Evolutionary conservation across 2,329 filamentous ascomycete species (phyloP), one percentile per base, ranked within the genome.

Genomic region (Aspergillus ustus): DNA sequence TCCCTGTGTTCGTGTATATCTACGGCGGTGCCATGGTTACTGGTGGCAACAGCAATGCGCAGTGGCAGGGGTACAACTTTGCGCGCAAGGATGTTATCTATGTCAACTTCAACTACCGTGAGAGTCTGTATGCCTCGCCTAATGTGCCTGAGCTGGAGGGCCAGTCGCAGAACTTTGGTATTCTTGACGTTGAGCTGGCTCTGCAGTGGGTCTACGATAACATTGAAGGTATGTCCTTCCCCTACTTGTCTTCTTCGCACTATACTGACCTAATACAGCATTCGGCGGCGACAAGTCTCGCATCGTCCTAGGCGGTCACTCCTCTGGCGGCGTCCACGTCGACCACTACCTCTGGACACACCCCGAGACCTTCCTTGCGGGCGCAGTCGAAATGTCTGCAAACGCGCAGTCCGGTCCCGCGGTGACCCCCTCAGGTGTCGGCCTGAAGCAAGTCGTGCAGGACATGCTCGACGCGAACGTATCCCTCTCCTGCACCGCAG

Each of bases 1-100:
- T 67, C 15, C 67, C 67, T 4, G 66, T 69, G 2, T 68, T 69
- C 40, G 64, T 69, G n/a, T 92, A 92, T 69, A 81, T 84, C 4
- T 76, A 82, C 8, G 86, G 91, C 67, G 81, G 86, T 37, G 90
- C 89, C 0, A 82, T 92, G 25, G 88, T 91, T 15, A 69, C 67
- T 4, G 67, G 67, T 3, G 67, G 67, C 7, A 69, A 48, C 49
- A 69, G 67, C 57, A 69, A 69, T 46, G 61, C 63, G 3, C 67
- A 69, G n/a, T 69, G 67, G 67, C 67, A 69, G 40, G 67, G 67
- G 1, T 57, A 57, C 22, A 69, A 68, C 53, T 67, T 69, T 37
- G 67, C 67, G 7, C 66, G 67, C 44, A 66, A 68, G 46, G 67
- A 65, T n/a, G 66, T 69, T 6, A 62, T 69, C 50, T 69, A 69